Base-by-base conservation (phyloP, 352 stramenopile species). In the Globisporangium carolinianum region DNA sequence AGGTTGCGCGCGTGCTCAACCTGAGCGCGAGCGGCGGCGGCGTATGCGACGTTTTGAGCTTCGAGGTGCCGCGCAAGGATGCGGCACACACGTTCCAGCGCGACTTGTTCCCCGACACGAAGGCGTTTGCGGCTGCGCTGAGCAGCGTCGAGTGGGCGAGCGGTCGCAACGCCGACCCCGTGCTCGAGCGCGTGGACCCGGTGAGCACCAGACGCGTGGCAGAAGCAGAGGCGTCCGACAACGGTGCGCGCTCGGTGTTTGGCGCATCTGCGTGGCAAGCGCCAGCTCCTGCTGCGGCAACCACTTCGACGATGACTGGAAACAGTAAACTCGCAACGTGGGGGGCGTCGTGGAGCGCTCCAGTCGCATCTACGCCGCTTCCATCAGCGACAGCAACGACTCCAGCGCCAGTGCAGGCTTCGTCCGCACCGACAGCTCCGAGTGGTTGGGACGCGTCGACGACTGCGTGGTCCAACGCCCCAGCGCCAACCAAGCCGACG, bases 61-160 rank as follows among this genome's bases (percentile, higher is more conserved):
- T 85, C 58, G 68, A 65, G 5, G 78, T 93, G 37, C 83, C 83
- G 37, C 75, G 83, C 6, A 81, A 81, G 38, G 76, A 88, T 36
- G 76, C 76, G 0, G 60, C 52, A 10, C 78, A 74, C 47, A 64
- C 76, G 50, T 93, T 91, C 62, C 83, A 93, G 58, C 74, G 62
- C 46, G 83, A 93, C 63, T 71, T 93, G 69, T 93, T 85, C 65
- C 83, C 81, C 0, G 66, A 86, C 24, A 90, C 81, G 10, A 57
- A 66, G 35, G 66, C 72, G 3, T 36, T 58, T 43, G 67, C 59
- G 55, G 48, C 80, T 2, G 72, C 83, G 5, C 54, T 89, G 47
- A 75, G 54, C 15, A 49, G 68, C 6, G 51, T 55, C 1, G 66
- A 87, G 46, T 93, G 81, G 81, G 49, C 37, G 7, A 59, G 54